phyloP scores from a whole-genome alignment of 352 stramenopile species.

The Phytopythium cucurbitacearum region DNA sequence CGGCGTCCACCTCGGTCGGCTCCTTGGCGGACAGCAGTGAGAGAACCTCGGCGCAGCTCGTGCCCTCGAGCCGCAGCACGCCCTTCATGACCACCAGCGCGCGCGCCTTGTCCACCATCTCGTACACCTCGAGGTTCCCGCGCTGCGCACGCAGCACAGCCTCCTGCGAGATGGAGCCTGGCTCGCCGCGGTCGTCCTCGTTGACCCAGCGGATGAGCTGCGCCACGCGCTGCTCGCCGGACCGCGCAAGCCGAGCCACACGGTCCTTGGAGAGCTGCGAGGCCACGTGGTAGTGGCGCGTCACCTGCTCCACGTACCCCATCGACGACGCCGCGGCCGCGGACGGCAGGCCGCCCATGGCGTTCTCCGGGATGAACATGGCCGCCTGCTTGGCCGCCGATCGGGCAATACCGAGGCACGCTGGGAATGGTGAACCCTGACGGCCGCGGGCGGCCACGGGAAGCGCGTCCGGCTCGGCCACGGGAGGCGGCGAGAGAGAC shows the following conservation, averaged over 20 bases:
- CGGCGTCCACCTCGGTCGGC: slow-evolving; percentile 34
- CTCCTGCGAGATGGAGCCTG: slow-evolving; percentile 17
- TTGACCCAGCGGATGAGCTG: slow-evolving; percentile 63
- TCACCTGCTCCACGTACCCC: slow-evolving; percentile 52
- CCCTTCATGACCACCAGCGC: slow-evolving; percentile 67
- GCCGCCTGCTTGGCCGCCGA: background rate
- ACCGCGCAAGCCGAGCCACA: slow-evolving; percentile 31
- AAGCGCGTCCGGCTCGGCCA: background rate
- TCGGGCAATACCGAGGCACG: background rate
- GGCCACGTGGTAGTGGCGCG: slow-evolving; percentile 53
- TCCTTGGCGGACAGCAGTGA: slow-evolving; percentile 47
- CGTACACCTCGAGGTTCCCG: slow-evolving; percentile 76
- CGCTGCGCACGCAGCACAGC: slow-evolving; percentile 65
- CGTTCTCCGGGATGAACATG: slow-evolving; percentile 22
- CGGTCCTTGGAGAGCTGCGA: slow-evolving; percentile 35
- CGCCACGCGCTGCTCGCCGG: slow-evolving; percentile 47
- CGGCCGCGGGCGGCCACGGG: no score
- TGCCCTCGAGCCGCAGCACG: slow-evolving; percentile 61
- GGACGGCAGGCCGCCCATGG: slow-evolving; percentile 14
- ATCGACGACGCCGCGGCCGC: slow-evolving; percentile 21
- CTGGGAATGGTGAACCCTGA: background rate
- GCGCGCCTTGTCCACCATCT: slow-evolving; percentile 47
- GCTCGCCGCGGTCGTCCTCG: slow-evolving; percentile 47
- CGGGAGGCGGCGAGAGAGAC: background rate
- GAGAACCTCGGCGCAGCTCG: slow-evolving; percentile 66